These are phyloP conservation scores for Bifiguratus adelaidae DNA, from an alignment of 192 early-diverging fungal species.

Conservation along the genomic window DNA sequence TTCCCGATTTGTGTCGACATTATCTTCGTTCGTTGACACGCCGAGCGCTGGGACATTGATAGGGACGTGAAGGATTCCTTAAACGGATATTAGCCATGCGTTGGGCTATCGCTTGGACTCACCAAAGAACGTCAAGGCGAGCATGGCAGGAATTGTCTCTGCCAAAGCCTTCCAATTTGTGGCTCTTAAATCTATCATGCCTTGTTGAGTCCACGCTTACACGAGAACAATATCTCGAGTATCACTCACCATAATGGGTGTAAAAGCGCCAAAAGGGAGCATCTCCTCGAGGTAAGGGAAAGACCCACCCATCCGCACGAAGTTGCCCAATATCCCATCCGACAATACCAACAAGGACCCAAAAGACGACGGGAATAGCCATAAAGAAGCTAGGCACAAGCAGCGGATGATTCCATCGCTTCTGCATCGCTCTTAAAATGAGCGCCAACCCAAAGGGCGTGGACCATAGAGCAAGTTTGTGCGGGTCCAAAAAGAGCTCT, in stretches of 20 bases:
- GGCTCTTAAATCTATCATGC: constrained; percentile 37
- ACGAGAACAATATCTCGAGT: neutral
- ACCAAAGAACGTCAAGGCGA: constrained; percentile 90
- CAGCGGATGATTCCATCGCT: constrained; percentile 60
- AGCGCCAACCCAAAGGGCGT: constrained; percentile 54
- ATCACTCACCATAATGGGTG: constrained; percentile 52
- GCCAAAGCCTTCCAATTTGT: constrained; percentile 57
- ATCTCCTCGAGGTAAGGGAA: constrained; percentile 55
- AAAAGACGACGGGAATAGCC: constrained; percentile 69
- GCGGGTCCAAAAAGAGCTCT: constrained; percentile 49
- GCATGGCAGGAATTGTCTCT: constrained; percentile 77
- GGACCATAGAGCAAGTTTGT: constrained; percentile 71
- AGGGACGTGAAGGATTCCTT: constrained; percentile 87
- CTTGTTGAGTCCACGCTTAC: neutral
- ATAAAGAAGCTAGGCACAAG: constrained; percentile 89
- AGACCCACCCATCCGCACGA: constrained; percentile 75
- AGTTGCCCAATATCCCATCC: constrained; percentile 54
- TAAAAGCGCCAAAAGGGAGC: constrained; percentile 87
- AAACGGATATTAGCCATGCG: neutral
- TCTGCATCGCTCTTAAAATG: constrained; percentile 62
- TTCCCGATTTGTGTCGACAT: constrained; percentile 89
- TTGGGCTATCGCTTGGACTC: neutral
- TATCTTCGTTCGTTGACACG: constrained; percentile 78
- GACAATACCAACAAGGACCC: constrained; percentile 42
- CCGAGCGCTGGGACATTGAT: constrained; percentile 94